Base-by-base conservation (phyloP, 2,329 filamentous ascomycete genomes). In the Mycocentrospora acerina region DNA sequence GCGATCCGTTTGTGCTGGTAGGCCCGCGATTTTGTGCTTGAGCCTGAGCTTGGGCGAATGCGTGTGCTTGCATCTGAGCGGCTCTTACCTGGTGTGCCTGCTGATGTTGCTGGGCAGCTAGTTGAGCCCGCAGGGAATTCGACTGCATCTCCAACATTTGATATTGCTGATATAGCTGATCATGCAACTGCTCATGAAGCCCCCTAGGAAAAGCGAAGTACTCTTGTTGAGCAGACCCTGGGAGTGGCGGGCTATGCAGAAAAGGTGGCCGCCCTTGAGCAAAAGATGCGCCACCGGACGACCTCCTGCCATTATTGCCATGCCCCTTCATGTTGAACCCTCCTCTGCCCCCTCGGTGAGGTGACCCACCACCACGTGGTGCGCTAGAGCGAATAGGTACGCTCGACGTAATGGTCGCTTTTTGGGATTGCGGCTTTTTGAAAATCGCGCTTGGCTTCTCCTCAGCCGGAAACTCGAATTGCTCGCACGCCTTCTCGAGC, bases 391-490 rank as follows among this genome's bases (percentile, higher is more conserved):
- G 71, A 10, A 71, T 71, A 6, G 71, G 72, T n/a, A 67, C 66
- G 43, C 71, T 76, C 12, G 69, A 61, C 4, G 70, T 71, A 18
- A 84, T 67, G 6, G 78, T 75, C 6, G 80, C 76, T 53, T 81
- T 79, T 12, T 75, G 66, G 6, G 78, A 76, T 47, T 58, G 55
- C 6, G 64, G 67, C 42, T 75, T 74, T 57, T 81, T 78, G 65
- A 79, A 82, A 18, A 71, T 67, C 3, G 55, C 42, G 16, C 67
- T 68, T 46, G 77, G 75, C 57, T 94, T 90, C 62, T 94, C 62
- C 36, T 66, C 88, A 38, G 88, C 86, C 4, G 93, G 93, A 56
- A 86, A 96, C 40, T 87, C 82, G 59, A 85, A 98, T 62, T 91
- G 81, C 63, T 94, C 88, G 66, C 90, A 96, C 62, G 86, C 90